Conservation (phyloP, 148 eudicot genomes). For the Agrostemma githago region DNA sequence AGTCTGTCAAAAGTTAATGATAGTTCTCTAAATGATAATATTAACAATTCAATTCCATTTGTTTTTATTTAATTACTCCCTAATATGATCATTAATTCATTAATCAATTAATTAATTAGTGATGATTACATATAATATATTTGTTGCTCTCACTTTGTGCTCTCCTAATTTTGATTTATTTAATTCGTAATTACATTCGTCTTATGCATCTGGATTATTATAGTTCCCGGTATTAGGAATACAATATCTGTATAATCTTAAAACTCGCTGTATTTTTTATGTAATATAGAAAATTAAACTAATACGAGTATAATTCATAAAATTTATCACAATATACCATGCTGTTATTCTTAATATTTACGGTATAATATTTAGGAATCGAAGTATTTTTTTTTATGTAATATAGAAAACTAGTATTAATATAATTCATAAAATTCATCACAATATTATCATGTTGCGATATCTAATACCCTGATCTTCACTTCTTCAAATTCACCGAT, state of each 20-base stretch:
- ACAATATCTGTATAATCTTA: too few species aligned
- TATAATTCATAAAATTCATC: too few species aligned
- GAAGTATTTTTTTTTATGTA: too few species aligned
- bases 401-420: too few species aligned
- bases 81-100: constrained; percentile 5
- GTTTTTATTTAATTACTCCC: constrained; percentile 7
- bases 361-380: too few species aligned
- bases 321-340: too few species aligned
- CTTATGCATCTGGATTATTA: constrained; percentile 20
- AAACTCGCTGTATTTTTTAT: too few species aligned
- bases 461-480: background rate
- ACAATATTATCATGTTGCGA: too few species aligned
- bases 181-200: constrained; percentile 6
- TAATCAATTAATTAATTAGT: constrained; percentile 4
- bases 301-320: too few species aligned
- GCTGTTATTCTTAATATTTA: too few species aligned
- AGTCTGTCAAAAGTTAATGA: constrained; percentile 27
- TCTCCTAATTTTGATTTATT: constrained; percentile 10
- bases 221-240: background rate
- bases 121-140: constrained; percentile 16
- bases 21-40: constrained; percentile 37
- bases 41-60: constrained; percentile 32
- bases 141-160: constrained; percentile 14
- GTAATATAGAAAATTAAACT: too few species aligned
- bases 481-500: background rate